These are phyloP conservation scores for Xenoacremonium recifei DNA, from an alignment of 2,329 filamentous ascomycete genomes.

Conservation along the genomic window DNA sequence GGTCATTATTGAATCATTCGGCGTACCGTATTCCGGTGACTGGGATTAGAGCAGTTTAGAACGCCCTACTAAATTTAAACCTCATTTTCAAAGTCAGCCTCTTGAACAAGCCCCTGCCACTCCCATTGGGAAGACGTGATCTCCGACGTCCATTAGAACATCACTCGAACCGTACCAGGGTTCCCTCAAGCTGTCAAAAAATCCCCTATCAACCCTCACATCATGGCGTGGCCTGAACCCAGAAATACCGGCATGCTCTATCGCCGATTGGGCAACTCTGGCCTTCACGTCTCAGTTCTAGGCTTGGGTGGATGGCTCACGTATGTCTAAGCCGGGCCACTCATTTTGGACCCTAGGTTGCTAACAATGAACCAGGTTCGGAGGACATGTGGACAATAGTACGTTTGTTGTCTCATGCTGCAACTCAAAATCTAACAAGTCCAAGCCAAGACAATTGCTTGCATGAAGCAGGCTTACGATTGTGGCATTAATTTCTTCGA, in stretches of 20 bases:
- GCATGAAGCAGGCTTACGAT: conserved; percentile 62
- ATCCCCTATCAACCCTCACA: conserved; percentile 9
- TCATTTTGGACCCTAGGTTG: neutral
- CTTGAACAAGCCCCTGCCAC: neutral
- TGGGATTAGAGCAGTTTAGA: too few relatives aligned
- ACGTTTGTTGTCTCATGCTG: neutral
- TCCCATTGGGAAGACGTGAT: conserved; percentile 1
- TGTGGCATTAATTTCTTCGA: conserved; percentile 64
- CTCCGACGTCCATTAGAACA: neutral
- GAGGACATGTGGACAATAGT: neutral
- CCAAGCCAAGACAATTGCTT: conserved; percentile 59
- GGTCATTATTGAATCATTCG: too few relatives aligned
- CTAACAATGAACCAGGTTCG: neutral
- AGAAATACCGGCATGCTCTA: conserved; percentile 44
- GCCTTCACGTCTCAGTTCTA: conserved; percentile 66
- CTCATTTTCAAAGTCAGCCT: too few relatives aligned
- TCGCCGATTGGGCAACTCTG: conserved; percentile 47
- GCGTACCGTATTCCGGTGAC: too few relatives aligned
- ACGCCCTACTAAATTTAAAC: too few relatives aligned
- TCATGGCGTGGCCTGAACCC: conserved; percentile 43
- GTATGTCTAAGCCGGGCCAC: conserved; percentile 46
- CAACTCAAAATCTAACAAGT: conserved; percentile 39
- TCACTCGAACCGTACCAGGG: neutral
- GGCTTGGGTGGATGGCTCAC: conserved; percentile 66
- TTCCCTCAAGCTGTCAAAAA: neutral